Percentiles rank a stretch among this genome's conserved stretches.
These are phyloP conservation scores for Ambrosiella xylebori DNA, from an alignment of 2,329 filamentous ascomycete genomes.

Conservation along the genomic window DNA sequence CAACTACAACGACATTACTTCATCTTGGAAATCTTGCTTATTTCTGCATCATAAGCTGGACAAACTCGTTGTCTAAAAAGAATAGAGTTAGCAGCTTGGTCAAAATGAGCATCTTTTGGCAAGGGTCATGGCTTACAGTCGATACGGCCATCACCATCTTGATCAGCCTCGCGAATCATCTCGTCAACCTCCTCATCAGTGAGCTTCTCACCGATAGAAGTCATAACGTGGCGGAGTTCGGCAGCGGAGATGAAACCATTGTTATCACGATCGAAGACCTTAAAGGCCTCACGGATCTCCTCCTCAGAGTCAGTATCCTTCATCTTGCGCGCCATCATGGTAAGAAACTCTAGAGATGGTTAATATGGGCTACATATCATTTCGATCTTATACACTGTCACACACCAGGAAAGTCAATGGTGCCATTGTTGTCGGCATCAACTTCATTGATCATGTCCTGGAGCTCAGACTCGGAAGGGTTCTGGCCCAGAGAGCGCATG, in stretches of 20 bases:
- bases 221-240: slow-evolving; percentile 81
- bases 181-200: slow-evolving; percentile 82
- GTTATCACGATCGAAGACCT: slow-evolving; percentile 79
- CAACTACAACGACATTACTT: slow-evolving; percentile 2
- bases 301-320: slow-evolving; percentile 86
- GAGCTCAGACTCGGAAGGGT: slow-evolving; percentile 75
- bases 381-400: slow-evolving; percentile 2
- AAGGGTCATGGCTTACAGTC: slow-evolving; percentile 45
- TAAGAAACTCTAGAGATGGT: slow-evolving; percentile 54
- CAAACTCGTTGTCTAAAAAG: slow-evolving; percentile 66
- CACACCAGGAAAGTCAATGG: slow-evolving; percentile 78
- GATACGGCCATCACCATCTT: slow-evolving; percentile 76
- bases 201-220: slow-evolving; percentile 79
- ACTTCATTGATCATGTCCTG: slow-evolving; percentile 94
- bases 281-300: slow-evolving; percentile 79
- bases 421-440: slow-evolving; percentile 82
- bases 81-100: background rate
- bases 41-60: slow-evolving; percentile 94
- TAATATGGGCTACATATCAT: slow-evolving; percentile 3
- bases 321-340: slow-evolving; percentile 92
- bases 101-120: slow-evolving; percentile 13
- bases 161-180: slow-evolving; percentile 84
- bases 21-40: slow-evolving; percentile 26
- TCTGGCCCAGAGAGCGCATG: slow-evolving; percentile 80
- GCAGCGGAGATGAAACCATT: slow-evolving; percentile 84